phyloP scores from a whole-genome alignment of 768 basidiomycete genomes.

The Leucocoprinus sp. region DNA sequence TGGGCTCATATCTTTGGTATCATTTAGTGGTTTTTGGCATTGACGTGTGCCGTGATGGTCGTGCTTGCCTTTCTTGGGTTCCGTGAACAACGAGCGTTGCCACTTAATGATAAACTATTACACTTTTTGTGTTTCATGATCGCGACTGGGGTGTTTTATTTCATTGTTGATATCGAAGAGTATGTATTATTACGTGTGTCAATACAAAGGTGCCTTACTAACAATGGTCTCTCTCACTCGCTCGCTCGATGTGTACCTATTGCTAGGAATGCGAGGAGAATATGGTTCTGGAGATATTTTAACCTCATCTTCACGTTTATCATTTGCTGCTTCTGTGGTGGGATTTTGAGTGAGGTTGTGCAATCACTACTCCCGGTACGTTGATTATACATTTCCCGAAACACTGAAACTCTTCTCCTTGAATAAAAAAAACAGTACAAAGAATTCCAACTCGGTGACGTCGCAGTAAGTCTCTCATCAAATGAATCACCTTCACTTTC shows the following conservation, averaged over 20 bases:
- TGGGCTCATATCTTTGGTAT: not conserved
- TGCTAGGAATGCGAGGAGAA: slow-evolving; percentile 59
- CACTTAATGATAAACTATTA: slow-evolving; percentile 71
- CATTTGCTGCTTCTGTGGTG: slow-evolving; percentile 73
- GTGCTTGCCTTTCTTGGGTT: slow-evolving; percentile 70
- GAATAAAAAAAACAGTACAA: too few relatives aligned
- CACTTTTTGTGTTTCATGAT: slow-evolving; percentile 72
- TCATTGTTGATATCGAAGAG: slow-evolving; percentile 86
- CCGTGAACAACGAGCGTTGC: slow-evolving; percentile 54
- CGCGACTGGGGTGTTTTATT: slow-evolving; percentile 78
- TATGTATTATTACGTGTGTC: slow-evolving; percentile 27
- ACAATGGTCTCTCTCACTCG: too few relatives aligned
- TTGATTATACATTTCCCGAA: not conserved
- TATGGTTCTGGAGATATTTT: slow-evolving; percentile 83
- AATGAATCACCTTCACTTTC: slow-evolving; percentile 6
- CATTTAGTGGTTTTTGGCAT: slow-evolving; percentile 70
- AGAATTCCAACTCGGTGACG: slow-evolving; percentile 63
- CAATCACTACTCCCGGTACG: slow-evolving; percentile 69
- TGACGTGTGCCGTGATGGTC: slow-evolving; percentile 61
- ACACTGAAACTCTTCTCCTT: slow-evolving; percentile 6
- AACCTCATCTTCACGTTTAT: slow-evolving; percentile 59
- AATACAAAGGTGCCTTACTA: not conserved
- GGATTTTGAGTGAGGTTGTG: slow-evolving; percentile 74
- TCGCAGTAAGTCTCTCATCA: slow-evolving; percentile 38
- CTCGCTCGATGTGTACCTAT: slow-evolving; percentile 1